phyloP scores from a whole-genome alignment of 176 grass and related monocot species.

The Luzula sylvatica region DNA sequence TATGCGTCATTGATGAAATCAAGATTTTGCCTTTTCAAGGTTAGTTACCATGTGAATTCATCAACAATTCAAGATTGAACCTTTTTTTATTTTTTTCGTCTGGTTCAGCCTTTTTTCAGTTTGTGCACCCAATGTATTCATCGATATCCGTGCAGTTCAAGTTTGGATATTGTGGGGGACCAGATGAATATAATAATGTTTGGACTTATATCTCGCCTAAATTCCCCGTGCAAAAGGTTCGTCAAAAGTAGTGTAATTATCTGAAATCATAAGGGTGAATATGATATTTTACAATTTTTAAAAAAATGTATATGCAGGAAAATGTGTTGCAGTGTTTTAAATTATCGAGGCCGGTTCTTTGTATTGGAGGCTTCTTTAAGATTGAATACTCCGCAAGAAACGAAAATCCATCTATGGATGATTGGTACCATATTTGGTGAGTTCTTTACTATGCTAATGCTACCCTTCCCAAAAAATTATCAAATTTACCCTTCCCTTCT shows the following conservation, averaged over 20 bases:
- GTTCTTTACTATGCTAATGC: not conserved
- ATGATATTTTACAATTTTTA: too few relatives aligned
- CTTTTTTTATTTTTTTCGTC: not conserved
- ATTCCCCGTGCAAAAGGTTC: slow-evolving; percentile 57
- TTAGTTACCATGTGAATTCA: not conserved
- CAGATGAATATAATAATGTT: slow-evolving; percentile 17
- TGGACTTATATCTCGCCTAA: slow-evolving; percentile 43
- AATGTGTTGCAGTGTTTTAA: slow-evolving; percentile 62
- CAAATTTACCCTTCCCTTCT: not conserved
- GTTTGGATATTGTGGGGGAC: slow-evolving; percentile 35
- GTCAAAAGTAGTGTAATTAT: not conserved
- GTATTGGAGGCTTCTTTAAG: slow-evolving; percentile 69
- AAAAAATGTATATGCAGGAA: slow-evolving; percentile 27
- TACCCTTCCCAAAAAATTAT: not conserved
- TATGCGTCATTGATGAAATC: slow-evolving; percentile 50
- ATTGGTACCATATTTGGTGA: slow-evolving; percentile 75
- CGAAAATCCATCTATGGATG: slow-evolving; percentile 46
- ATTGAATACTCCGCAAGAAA: slow-evolving; percentile 55
- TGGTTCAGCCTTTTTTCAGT: slow-evolving; percentile 57
- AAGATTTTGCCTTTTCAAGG: slow-evolving; percentile 45
- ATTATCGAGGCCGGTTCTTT: slow-evolving; percentile 45
- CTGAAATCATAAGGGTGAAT: too few relatives aligned
- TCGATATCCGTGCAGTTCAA: slow-evolving; percentile 35
- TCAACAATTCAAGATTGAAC: not conserved
- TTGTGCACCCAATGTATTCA: slow-evolving; percentile 46